These are phyloP conservation scores for Rubroboletus pulcherrimus DNA, from an alignment of 768 basidiomycete genomes.

Conservation along the genomic window DNA sequence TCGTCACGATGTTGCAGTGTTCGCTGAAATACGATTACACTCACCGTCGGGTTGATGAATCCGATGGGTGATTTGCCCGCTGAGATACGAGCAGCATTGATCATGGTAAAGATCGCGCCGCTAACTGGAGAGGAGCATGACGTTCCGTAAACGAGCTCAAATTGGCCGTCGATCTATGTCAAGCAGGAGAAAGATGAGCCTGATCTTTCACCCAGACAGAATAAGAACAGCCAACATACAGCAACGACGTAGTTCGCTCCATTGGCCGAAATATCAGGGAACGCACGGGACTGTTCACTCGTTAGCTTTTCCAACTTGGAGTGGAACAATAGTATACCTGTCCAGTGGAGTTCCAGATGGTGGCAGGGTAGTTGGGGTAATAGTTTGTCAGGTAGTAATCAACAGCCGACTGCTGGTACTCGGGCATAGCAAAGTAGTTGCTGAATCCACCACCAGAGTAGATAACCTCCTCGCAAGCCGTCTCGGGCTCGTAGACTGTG, in stretches of 20 bases:
- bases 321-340: conserved; percentile 11
- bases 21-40: conserved; percentile 25
- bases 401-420: conserved; percentile 37
- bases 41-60: conserved; percentile 46
- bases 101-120: conserved; percentile 32
- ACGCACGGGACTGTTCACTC: conserved; percentile 34
- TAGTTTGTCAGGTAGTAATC: conserved; percentile 30
- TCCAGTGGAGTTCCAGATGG: conserved; percentile 27
- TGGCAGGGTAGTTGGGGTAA: conserved; percentile 21
- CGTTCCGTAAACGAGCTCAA: conserved; percentile 32
- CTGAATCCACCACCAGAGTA: conserved; percentile 7
- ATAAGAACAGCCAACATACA: conserved; percentile 2
- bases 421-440: conserved; percentile 34
- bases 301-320: conserved; percentile 29
- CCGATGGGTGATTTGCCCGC: conserved; percentile 32
- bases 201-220: background rate
- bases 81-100: conserved; percentile 36
- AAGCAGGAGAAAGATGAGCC: background rate
- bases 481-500: conserved; percentile 27
- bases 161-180: conserved; percentile 34
- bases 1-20: background rate
- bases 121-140: conserved; percentile 32
- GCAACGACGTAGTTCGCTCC: conserved; percentile 32
- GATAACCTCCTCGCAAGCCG: conserved; percentile 28
- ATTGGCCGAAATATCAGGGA: conserved; percentile 35